Evolutionary conservation across 75 land plant genomes (phyloP).

Genomic region (Picea glauca): DNA sequence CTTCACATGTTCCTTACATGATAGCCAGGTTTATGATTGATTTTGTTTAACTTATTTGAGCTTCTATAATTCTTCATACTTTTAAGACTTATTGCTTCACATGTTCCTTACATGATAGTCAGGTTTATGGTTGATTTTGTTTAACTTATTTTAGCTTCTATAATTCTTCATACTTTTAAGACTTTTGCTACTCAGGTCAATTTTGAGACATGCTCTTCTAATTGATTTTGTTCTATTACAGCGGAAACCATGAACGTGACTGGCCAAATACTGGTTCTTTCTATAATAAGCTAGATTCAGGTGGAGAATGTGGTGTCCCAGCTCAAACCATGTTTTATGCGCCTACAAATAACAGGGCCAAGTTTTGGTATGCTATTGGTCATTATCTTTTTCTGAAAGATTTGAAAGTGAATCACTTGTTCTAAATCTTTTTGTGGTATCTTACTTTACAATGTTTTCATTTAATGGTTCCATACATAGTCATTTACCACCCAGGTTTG

Average conservation of each 20-base stretch:
- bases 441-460: too few relatives aligned
- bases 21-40: conserved; percentile 55
- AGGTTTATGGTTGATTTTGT: conserved; percentile 35
- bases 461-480: too few relatives aligned
- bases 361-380: conserved; percentile 57
- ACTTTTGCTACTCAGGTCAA: too few relatives aligned
- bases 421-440: too few relatives aligned
- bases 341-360: conserved; percentile 80
- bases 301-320: conserved; percentile 88
- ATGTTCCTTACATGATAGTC: conserved; percentile 92
- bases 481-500: too few relatives aligned
- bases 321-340: conserved; percentile 76
- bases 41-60: too few relatives aligned
- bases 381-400: too few relatives aligned
- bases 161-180: too few relatives aligned
- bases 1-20: conserved; percentile 93
- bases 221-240: conserved; percentile 15
- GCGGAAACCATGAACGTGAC: conserved; percentile 96
- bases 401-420: too few relatives aligned
- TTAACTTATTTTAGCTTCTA: too few relatives aligned
- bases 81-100: conserved; percentile 39
- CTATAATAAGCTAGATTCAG: conserved; percentile 57
- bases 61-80: too few relatives aligned
- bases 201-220: too few relatives aligned
- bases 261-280: conserved; percentile 76